A percentile compares a stretch with the other conserved stretches of the same genome.
Evolutionary conservation across 495 filamentous ascomycete species (phyloP).

Genomic region (Trichocladium uniseriatum): DNA sequence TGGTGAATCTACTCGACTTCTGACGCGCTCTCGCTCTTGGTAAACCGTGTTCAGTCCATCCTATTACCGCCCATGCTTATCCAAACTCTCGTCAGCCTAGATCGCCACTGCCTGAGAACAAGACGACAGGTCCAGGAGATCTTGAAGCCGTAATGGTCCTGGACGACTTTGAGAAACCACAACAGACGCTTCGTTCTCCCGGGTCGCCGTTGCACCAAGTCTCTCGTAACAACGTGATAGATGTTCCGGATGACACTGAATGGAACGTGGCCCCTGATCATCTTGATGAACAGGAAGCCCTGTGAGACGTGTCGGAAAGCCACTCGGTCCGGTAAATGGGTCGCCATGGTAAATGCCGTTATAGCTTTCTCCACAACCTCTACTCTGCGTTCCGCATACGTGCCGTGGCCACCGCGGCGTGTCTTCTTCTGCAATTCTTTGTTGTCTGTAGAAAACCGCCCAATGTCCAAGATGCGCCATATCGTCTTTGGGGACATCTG

Average conservation of each 20-base stretch:
- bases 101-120: slow-evolving; percentile 22
- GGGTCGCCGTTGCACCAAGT: slow-evolving; percentile 26
- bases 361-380: slow-evolving; percentile 25
- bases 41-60: slow-evolving; percentile 3
- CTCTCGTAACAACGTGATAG: slow-evolving; percentile 29
- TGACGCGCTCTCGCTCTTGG: too few relatives aligned
- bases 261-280: slow-evolving; percentile 13
- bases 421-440: neutral
- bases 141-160: slow-evolving; percentile 22
- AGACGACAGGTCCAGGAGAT: slow-evolving; percentile 16
- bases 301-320: slow-evolving; percentile 32
- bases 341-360: slow-evolving; percentile 25
- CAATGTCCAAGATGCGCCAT: slow-evolving; percentile 20
- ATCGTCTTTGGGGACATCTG: slow-evolving; percentile 12
- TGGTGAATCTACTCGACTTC: neutral
- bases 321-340: slow-evolving; percentile 25
- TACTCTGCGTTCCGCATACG: slow-evolving; percentile 7
- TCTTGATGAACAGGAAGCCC: slow-evolving; percentile 27
- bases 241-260: slow-evolving; percentile 26
- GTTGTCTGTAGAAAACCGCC: slow-evolving; percentile 1
- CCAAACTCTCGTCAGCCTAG: slow-evolving; percentile 10
- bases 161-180: slow-evolving; percentile 31
- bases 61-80: slow-evolving; percentile 2
- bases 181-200: slow-evolving; percentile 29
- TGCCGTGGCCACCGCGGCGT: slow-evolving; percentile 6